phyloP scores from a whole-genome alignment of 2,329 filamentous ascomycete species.

The Alternaria sp. region DNA sequence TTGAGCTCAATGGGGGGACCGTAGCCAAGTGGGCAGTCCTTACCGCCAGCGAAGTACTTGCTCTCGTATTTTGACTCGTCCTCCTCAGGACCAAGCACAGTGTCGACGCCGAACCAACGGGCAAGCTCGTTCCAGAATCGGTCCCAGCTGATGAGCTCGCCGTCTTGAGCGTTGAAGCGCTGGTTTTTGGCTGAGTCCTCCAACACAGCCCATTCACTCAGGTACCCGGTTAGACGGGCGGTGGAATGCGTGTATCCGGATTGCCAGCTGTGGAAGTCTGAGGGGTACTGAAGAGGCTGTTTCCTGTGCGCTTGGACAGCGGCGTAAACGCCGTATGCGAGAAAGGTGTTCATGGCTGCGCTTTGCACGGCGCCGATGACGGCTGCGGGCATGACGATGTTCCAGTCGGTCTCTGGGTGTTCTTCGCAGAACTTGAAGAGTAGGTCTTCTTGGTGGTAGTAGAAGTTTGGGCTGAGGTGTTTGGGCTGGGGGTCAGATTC shows the following conservation, averaged over 20 bases:
- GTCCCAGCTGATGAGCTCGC: conserved; percentile 4
- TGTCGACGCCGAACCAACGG: conserved; percentile 14
- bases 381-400: conserved; percentile 9
- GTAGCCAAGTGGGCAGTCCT: conserved; percentile 11
- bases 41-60: neutral
- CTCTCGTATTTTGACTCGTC: neutral
- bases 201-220: conserved; percentile 20
- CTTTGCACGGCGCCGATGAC: conserved; percentile 11
- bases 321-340: conserved; percentile 13
- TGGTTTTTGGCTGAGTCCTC: conserved; percentile 15
- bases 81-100: neutral
- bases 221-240: conserved; percentile 16
- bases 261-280: conserved; percentile 12
- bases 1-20: conserved; percentile 6
- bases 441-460: conserved; percentile 20
- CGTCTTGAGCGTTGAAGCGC: conserved; percentile 12
- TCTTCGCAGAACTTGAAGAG: conserved; percentile 6
- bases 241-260: conserved; percentile 12
- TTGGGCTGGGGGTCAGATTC: conserved; percentile 22
- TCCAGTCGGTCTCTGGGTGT: conserved; percentile 14
- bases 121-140: conserved; percentile 19
- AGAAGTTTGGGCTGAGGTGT: conserved; percentile 20
- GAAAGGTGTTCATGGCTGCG: conserved; percentile 16
- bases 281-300: conserved; percentile 9
- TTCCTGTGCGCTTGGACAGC: conserved; percentile 16